Conservation (phyloP, 257 asterid genomes). For the Gardenia jasminoides region DNA sequence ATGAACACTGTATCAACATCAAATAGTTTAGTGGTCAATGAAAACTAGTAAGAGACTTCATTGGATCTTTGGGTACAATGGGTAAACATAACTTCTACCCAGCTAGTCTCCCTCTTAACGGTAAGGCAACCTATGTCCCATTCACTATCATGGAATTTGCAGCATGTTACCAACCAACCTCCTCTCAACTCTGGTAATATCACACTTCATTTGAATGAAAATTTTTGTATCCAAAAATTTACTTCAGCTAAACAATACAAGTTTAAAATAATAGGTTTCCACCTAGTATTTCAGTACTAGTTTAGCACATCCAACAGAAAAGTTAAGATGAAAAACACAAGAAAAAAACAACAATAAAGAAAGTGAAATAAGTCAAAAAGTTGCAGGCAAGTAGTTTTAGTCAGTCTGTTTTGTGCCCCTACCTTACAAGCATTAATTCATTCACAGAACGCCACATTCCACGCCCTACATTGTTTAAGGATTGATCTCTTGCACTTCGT, state of each 20-base stretch:
- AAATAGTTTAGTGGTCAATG: background rate
- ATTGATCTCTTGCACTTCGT: conserved; percentile 86
- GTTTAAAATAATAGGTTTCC: background rate
- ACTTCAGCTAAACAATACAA: background rate
- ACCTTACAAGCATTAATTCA: conserved; percentile 91
- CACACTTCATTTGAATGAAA: background rate
- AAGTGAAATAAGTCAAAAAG: background rate
- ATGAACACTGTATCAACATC: background rate
- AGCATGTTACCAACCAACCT: background rate
- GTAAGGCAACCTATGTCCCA: background rate
- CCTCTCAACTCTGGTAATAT: background rate
- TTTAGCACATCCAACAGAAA: background rate
- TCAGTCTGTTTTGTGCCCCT: conserved; percentile 1
- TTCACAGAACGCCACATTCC: conserved; percentile 97
- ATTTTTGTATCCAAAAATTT: background rate
- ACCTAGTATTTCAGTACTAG: background rate
- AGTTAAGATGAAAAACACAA: background rate
- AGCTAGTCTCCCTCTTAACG: background rate
- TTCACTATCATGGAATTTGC: background rate
- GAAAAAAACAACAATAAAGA: background rate
- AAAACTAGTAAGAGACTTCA: background rate
- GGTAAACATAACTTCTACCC: background rate
- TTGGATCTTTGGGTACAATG: background rate
- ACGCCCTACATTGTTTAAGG: conserved; percentile 82
- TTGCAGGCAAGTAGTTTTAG: background rate